A percentile compares a stretch with the other conserved stretches of the same genome.
Evolutionary conservation across 2,329 filamentous ascomycete genomes (phyloP).

Genomic region (Calonectria leucothoes): DNA sequence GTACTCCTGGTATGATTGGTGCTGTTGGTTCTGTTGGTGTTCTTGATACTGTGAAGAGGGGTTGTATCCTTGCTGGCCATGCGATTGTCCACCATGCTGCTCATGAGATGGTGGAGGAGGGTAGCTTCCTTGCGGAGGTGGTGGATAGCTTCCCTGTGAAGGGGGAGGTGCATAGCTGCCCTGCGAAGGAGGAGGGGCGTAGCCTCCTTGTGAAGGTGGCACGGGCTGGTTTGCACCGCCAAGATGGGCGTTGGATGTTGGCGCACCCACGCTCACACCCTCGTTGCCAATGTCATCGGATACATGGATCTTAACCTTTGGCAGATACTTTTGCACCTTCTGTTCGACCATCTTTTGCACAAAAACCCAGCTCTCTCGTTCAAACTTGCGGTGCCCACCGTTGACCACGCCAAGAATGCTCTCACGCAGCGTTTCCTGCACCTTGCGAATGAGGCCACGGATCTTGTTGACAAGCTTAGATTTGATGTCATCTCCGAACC

Average conservation of each 20-base stretch:
- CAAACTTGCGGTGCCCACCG: constrained; percentile 59
- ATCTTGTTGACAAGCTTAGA: constrained; percentile 57
- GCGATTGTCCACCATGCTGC: constrained; percentile 30
- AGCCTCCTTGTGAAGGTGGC: constrained; percentile 35
- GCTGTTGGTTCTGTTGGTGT: constrained; percentile 12
- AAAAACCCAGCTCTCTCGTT: constrained; percentile 58
- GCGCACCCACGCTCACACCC: constrained; percentile 56
- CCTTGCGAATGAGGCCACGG: constrained; percentile 55
- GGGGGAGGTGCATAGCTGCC: constrained; percentile 27
- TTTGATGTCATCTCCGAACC: constrained; percentile 57
- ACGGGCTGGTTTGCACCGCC: constrained; percentile 46
- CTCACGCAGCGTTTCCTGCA: constrained; percentile 58
- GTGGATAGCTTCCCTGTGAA: constrained; percentile 31
- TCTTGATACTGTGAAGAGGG: constrained; percentile 35
- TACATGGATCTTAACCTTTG: constrained; percentile 57
- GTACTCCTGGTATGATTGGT: constrained; percentile 29
- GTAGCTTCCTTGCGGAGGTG: constrained; percentile 31
- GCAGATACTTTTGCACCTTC: constrained; percentile 59
- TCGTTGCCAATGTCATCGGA: constrained; percentile 61
- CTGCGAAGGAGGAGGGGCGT: constrained; percentile 29
- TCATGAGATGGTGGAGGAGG: constrained; percentile 20
- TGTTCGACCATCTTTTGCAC: constrained; percentile 58
- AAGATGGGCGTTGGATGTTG: constrained; percentile 45
- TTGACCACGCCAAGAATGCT: constrained; percentile 58
- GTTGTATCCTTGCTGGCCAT: constrained; percentile 41